Conservation (phyloP, 148 eudicot species). For the Fagopyrum tataricum region DNA sequence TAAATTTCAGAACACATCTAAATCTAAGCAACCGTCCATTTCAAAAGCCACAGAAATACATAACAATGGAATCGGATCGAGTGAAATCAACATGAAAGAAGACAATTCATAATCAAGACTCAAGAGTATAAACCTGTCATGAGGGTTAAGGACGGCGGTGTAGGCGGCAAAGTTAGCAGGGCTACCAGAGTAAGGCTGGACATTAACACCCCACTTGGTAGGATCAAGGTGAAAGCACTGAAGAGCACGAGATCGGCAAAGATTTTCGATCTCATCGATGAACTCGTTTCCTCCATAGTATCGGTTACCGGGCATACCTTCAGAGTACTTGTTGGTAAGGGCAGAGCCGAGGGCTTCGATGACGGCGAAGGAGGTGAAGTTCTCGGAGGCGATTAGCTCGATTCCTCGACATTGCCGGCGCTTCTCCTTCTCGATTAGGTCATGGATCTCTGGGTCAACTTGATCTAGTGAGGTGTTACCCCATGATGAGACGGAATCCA, state of each 20-base stretch:
- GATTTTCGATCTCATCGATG: slow-evolving; percentile 72
- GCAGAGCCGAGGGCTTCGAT: slow-evolving; percentile 80
- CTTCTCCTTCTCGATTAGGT: slow-evolving; percentile 83
- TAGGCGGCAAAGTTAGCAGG: slow-evolving; percentile 89
- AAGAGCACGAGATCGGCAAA: slow-evolving; percentile 60
- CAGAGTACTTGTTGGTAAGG: slow-evolving; percentile 87
- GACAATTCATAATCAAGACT: background rate
- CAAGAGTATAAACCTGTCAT: slow-evolving; percentile 30
- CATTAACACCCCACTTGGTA: slow-evolving; percentile 82
- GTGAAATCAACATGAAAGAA: background rate
- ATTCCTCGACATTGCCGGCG: slow-evolving; percentile 72
- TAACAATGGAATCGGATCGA: background rate
- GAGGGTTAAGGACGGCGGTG: slow-evolving; percentile 76
- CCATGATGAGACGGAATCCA: slow-evolving; percentile 75
- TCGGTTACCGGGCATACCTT: slow-evolving; percentile 86
- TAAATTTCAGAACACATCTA: background rate
- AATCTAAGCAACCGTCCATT: background rate
- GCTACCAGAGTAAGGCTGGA: slow-evolving; percentile 71
- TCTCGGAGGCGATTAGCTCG: slow-evolving; percentile 91
- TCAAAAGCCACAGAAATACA: background rate
- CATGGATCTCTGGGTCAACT: slow-evolving; percentile 78
- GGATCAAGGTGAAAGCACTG: slow-evolving; percentile 53
- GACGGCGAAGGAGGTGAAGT: slow-evolving; percentile 92
- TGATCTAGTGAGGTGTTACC: slow-evolving; percentile 60
- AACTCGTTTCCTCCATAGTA: slow-evolving; percentile 83